Conservation (phyloP, 78 protist genomes). For the Planoprotostelium fungivorum region DNA sequence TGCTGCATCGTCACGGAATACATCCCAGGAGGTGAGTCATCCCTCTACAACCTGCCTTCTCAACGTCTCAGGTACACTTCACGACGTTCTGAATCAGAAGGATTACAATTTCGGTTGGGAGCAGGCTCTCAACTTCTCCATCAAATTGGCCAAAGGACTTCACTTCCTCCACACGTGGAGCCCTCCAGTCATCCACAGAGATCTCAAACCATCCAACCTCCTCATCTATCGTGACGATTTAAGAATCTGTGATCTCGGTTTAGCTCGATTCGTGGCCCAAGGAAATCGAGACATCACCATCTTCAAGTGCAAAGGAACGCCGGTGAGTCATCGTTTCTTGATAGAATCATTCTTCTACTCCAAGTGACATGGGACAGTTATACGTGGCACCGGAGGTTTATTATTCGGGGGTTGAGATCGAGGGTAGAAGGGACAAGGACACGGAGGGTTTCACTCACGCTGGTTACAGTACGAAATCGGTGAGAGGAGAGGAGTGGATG, state of each 20-base stretch:
- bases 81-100: neutral
- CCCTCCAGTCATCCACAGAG: constrained; percentile 54
- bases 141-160: constrained; percentile 29
- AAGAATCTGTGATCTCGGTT: neutral
- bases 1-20: neutral
- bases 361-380: neutral
- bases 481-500: too few relatives aligned
- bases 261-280: neutral
- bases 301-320: neutral
- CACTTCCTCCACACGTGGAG: constrained; percentile 43
- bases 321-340: neutral
- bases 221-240: constrained; percentile 38
- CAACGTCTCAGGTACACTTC: neutral
- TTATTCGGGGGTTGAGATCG: neutral
- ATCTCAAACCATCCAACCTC: constrained; percentile 48
- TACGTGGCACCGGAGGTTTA: neutral
- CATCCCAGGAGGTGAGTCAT: neutral
- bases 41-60: neutral
- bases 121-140: neutral
- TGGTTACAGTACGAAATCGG: neutral
- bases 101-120: neutral
- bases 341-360: neutral
- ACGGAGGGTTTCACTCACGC: neutral
- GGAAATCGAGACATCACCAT: neutral
- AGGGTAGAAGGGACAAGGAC: neutral